Conservation (phyloP, 2,329 filamentous ascomycete genomes). For the Arthrobotrys pseudoclavata region DNA sequence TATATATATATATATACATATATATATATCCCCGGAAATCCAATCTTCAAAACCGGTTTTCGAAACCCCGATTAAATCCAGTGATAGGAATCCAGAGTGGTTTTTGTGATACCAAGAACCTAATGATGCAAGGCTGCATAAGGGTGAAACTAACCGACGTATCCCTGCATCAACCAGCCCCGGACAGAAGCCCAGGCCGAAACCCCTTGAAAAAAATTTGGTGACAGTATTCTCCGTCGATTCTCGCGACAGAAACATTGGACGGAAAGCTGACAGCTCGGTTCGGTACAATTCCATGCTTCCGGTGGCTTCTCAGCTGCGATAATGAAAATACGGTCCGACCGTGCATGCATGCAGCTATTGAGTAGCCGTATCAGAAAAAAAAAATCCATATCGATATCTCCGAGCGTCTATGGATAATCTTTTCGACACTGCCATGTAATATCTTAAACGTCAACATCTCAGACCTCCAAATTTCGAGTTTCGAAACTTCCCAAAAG, state of each 20-base stretch:
- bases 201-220: slow-evolving; percentile 7
- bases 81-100: not conserved
- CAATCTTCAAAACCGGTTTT: slow-evolving; percentile 11
- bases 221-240: slow-evolving; percentile 13
- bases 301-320: not conserved
- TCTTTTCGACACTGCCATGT: slow-evolving; percentile 4
- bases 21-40: not conserved
- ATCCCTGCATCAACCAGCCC: slow-evolving; percentile 31
- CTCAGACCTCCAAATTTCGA: not conserved
- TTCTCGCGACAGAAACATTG: not conserved
- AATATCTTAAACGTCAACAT: slow-evolving; percentile 3
- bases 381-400: not conserved
- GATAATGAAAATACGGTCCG: slow-evolving; percentile 5
- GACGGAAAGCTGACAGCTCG: slow-evolving; percentile 22
- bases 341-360: not conserved
- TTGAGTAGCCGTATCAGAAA: slow-evolving; percentile 2
- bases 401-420: not conserved
- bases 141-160: slow-evolving; percentile 25
- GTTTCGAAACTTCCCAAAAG: not conserved
- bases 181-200: slow-evolving; percentile 13
- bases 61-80: not conserved
- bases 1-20: no score
- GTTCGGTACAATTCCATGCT: slow-evolving; percentile 3
- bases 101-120: slow-evolving; percentile 28
- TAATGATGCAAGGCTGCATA: slow-evolving; percentile 54